Conservation (phyloP, 148 eudicot genomes). For the Diospyros kaki region DNA sequence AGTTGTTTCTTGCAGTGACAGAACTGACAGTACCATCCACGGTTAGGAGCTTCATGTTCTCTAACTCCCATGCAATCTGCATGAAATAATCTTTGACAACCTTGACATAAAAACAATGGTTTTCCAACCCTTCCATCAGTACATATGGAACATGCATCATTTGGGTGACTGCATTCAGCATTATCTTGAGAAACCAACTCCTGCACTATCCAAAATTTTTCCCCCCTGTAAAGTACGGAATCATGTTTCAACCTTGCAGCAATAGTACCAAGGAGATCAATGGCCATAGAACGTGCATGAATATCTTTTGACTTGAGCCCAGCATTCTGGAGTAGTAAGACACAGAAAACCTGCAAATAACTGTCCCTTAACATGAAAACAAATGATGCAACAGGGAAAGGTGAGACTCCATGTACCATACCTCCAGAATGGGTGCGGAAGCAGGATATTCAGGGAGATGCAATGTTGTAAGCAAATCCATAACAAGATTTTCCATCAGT, state of each 20-base stretch:
- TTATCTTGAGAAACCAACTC: conserved; percentile 38
- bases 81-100: conserved; percentile 78
- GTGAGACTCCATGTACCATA: conserved; percentile 19
- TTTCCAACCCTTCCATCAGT: conserved; percentile 51
- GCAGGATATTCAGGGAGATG: conserved; percentile 98
- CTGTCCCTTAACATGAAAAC: conserved; percentile 21
- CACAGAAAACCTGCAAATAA: conserved; percentile 90
- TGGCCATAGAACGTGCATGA: conserved; percentile 78
- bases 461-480: conserved; percentile 74
- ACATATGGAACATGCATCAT: conserved; percentile 69
- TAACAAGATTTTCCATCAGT: conserved; percentile 80
- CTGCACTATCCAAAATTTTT: conserved; percentile 73
- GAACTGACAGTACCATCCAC: conserved; percentile 60
- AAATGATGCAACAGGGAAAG: conserved; percentile 11
- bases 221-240: conserved; percentile 56
- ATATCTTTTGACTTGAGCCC: conserved; percentile 90
- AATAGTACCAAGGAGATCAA: conserved; percentile 89
- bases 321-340: conserved; percentile 92
- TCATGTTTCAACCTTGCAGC: conserved; percentile 93
- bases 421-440: conserved; percentile 84
- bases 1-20: conserved; percentile 78
- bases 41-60: conserved; percentile 57
- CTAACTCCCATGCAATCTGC: conserved; percentile 71
- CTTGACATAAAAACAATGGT: conserved; percentile 63
- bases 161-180: conserved; percentile 30